Conservation (phyloP, 2,329 filamentous ascomycete species). For the Myotisia sp. region DNA sequence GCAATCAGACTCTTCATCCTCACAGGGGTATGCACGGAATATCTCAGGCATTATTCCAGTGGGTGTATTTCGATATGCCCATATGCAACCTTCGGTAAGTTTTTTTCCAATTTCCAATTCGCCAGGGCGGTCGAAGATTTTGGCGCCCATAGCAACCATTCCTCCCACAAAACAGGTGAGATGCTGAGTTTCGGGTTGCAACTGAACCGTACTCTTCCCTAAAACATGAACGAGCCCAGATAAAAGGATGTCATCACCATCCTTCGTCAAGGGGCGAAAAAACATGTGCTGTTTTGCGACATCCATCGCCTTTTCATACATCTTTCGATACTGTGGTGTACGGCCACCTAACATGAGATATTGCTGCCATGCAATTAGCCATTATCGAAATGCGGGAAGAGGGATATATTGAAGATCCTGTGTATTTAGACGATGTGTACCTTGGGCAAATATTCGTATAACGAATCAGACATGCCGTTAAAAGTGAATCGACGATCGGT, state of each 20-base stretch:
- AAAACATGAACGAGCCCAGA: conserved; percentile 40
- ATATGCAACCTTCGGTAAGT: conserved; percentile 42
- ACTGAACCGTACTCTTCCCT: conserved; percentile 23
- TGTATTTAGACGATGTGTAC: conserved; percentile 40
- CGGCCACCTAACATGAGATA: conserved; percentile 61
- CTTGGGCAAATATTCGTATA: conserved; percentile 47
- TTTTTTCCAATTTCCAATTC: conserved; percentile 38
- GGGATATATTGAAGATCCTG: background rate
- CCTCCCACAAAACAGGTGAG: conserved; percentile 42
- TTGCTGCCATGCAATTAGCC: conserved; percentile 7
- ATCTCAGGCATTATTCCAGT: conserved; percentile 43
- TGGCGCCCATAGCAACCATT: conserved; percentile 40
- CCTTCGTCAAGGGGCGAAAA: conserved; percentile 60
- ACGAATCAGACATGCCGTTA: conserved; percentile 42
- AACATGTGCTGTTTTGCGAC: conserved; percentile 60
- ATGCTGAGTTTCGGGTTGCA: conserved; percentile 36
- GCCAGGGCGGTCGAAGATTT: conserved; percentile 36
- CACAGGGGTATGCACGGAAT: conserved; percentile 31
- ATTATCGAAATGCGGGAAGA: background rate
- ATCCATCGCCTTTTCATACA: conserved; percentile 56
- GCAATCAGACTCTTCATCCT: conserved; percentile 7
- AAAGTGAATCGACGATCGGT: conserved; percentile 34
- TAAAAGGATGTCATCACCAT: conserved; percentile 57
- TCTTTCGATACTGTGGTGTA: conserved; percentile 45
- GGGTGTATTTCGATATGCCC: conserved; percentile 37